Evolutionary conservation across 176 grass and related monocot genomes (phyloP).

Genomic region (Sorghum bicolor): DNA sequence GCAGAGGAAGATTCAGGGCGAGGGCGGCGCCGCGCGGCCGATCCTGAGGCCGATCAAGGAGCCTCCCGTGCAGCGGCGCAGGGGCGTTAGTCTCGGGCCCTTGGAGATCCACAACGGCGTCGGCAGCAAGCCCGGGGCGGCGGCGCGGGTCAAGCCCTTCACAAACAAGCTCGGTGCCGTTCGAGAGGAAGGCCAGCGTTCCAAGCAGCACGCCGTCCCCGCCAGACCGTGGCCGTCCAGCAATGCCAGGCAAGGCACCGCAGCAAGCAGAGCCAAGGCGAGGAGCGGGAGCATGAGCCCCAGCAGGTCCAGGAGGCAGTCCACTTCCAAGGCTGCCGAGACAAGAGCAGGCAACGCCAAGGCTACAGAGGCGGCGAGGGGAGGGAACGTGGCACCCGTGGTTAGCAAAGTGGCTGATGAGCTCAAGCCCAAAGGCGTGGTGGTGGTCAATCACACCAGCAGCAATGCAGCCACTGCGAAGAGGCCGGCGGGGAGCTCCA

Average conservation of each 20-base stretch:
- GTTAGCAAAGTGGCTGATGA: conserved; percentile 30
- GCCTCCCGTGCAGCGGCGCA: conserved; percentile 37
- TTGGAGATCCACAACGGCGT: conserved; percentile 64
- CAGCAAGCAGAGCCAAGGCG: conserved; percentile 36
- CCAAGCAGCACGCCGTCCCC: conserved; percentile 21
- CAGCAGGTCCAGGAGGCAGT: conserved; percentile 47
- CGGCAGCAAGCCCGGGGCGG: not conserved
- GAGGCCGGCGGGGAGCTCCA: conserved; percentile 55
- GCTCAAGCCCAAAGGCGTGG: conserved; percentile 13
- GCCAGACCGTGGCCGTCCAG: conserved; percentile 40
- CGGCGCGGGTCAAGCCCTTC: conserved; percentile 16
- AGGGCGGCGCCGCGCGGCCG: not conserved
- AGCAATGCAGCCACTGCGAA: conserved; percentile 17
- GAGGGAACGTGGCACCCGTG: conserved; percentile 13
- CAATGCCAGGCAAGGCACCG: conserved; percentile 32
- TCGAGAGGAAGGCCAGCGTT: conserved; percentile 34
- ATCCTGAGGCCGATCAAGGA: conserved; percentile 53
- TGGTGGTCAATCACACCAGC: not conserved
- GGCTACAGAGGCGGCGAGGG: conserved; percentile 13
- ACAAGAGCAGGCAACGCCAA: not conserved
- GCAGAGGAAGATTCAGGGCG: not conserved
- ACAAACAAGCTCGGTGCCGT: conserved; percentile 34
- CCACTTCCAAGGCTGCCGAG: conserved; percentile 4
- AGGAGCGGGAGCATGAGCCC: conserved; percentile 61
- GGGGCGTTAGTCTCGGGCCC: conserved; percentile 75